These are phyloP conservation scores for Neoarthrinium moseri DNA, from an alignment of 2,329 filamentous ascomycete genomes.

Conservation along the genomic window DNA sequence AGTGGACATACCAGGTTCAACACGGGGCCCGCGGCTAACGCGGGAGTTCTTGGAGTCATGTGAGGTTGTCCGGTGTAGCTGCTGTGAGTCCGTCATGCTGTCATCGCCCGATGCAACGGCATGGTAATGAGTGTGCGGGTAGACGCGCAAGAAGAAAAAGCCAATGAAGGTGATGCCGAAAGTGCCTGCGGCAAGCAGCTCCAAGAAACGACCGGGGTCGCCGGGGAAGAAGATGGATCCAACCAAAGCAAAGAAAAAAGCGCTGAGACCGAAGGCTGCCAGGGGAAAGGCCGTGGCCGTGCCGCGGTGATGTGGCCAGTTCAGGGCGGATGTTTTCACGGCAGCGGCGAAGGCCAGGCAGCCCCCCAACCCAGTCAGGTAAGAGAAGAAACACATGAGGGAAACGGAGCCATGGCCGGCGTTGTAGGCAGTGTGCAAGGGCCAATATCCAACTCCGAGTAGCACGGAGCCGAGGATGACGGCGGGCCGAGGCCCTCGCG, in stretches of 20 bases:
- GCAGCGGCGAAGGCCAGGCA: conserved; percentile 88
- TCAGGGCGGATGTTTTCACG: conserved; percentile 83
- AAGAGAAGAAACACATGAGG: conserved; percentile 77
- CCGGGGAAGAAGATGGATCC: conserved; percentile 78
- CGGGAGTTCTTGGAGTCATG: conserved; percentile 38
- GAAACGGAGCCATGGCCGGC: conserved; percentile 58
- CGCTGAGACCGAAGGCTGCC: conserved; percentile 89
- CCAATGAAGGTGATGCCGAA: conserved; percentile 71
- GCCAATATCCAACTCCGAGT: conserved; percentile 80
- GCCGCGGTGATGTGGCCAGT: conserved; percentile 87
- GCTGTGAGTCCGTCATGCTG: conserved; percentile 34
- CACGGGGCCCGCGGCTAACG: conserved; percentile 36
- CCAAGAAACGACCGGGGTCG: conserved; percentile 76
- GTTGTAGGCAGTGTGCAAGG: conserved; percentile 77
- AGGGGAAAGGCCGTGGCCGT: conserved; percentile 93
- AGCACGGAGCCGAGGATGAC: conserved; percentile 72
- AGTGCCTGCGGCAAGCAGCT: conserved; percentile 79
- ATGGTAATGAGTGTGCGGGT: conserved; percentile 59
- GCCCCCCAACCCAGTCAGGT: conserved; percentile 82
- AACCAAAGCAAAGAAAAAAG: conserved; percentile 89
- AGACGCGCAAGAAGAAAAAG: conserved; percentile 81
- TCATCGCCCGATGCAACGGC: conserved; percentile 45
- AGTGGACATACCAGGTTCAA: conserved; percentile 64
- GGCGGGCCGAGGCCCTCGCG: conserved; percentile 74
- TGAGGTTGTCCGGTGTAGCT: conserved; percentile 39